Conservation (phyloP, 305 asterid genomes). For the Fraxinus ornus region DNA sequence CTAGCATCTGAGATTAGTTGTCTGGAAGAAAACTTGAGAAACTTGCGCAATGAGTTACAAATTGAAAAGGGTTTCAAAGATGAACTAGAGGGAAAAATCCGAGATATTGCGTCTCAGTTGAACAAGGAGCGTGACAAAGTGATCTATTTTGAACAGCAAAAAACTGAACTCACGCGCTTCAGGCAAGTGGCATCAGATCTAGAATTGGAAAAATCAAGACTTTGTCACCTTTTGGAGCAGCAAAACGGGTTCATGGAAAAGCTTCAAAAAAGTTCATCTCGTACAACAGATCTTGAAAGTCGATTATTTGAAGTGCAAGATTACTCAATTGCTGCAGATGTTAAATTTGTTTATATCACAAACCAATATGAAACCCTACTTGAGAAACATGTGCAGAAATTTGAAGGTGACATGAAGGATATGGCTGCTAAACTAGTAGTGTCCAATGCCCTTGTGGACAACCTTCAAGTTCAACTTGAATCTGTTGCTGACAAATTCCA, state of each 20-base stretch:
- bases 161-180: slow-evolving; percentile 50
- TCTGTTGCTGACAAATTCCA: slow-evolving; percentile 57
- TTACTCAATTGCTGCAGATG: slow-evolving; percentile 53
- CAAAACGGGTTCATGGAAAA: slow-evolving; percentile 43
- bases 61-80: slow-evolving; percentile 46
- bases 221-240: slow-evolving; percentile 43
- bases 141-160: slow-evolving; percentile 42
- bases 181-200: slow-evolving; percentile 54
- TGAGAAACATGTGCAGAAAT: slow-evolving; percentile 49
- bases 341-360: slow-evolving; percentile 48
- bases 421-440: slow-evolving; percentile 49
- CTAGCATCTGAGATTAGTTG: slow-evolving; percentile 52
- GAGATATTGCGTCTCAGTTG: slow-evolving; percentile 52
- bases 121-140: slow-evolving; percentile 34
- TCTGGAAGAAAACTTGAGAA: slow-evolving; percentile 51
- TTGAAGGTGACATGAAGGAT: slow-evolving; percentile 47
- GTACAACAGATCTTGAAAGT: slow-evolving; percentile 46
- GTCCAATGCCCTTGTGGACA: slow-evolving; percentile 68
- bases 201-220: slow-evolving; percentile 65
- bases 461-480: slow-evolving; percentile 72
- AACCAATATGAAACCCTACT: slow-evolving; percentile 44
- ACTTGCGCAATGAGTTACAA: slow-evolving; percentile 50
- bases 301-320: slow-evolving; percentile 58
- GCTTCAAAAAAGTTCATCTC: slow-evolving; percentile 40
- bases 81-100: slow-evolving; percentile 53